A percentile compares a stretch with the other conserved stretches of the same genome.
These are phyloP conservation scores for Agaricus blazei DNA, from an alignment of 768 basidiomycete species.

Conservation along the genomic window DNA sequence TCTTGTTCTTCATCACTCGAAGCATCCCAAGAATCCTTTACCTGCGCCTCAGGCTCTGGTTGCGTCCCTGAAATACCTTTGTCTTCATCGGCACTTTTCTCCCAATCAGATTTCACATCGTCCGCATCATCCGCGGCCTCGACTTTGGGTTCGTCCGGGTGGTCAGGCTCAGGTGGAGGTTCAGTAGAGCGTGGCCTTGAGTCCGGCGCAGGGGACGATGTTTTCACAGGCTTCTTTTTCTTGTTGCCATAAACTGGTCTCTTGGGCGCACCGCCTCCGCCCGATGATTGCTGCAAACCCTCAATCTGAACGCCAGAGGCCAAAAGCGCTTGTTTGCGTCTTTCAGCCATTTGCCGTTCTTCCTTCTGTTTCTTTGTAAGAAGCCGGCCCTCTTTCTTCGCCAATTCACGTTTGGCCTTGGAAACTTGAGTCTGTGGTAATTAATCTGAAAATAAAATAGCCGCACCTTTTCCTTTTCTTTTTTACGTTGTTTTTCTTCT, in stretches of 20 bases:
- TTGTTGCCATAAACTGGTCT: slow-evolving; percentile 80
- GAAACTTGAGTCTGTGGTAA: slow-evolving; percentile 3
- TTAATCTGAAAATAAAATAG: slow-evolving; percentile 5
- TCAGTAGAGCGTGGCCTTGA: slow-evolving; percentile 52
- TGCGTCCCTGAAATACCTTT: slow-evolving; percentile 18
- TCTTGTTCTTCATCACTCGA: slow-evolving; percentile 40
- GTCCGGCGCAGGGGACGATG: slow-evolving; percentile 46
- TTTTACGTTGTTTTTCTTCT: slow-evolving; percentile 77
- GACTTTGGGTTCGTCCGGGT: slow-evolving; percentile 22
- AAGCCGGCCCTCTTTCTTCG: slow-evolving; percentile 90
- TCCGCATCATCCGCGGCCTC: slow-evolving; percentile 20
- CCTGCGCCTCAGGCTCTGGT: slow-evolving; percentile 12
- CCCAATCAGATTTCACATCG: slow-evolving; percentile 52
- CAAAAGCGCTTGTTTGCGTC: slow-evolving; percentile 85
- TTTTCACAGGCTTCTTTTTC: slow-evolving; percentile 73
- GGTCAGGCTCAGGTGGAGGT: slow-evolving; percentile 21
- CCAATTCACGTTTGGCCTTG: slow-evolving; percentile 82
- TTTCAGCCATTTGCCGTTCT: slow-evolving; percentile 86
- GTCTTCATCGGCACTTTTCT: slow-evolving; percentile 60
- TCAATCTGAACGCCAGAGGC: slow-evolving; percentile 88
- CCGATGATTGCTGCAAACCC: slow-evolving; percentile 65
- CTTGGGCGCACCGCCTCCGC: slow-evolving; percentile 40
- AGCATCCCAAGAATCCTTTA: slow-evolving; percentile 48
- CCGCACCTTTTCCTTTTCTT: slow-evolving; percentile 83
- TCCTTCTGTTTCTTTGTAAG: slow-evolving; percentile 98